Percentiles rank a stretch among this genome's conserved stretches.
These are phyloP conservation scores for Lepiota brunneoincarnata DNA, from an alignment of 768 basidiomycete species.

Conservation along the genomic window DNA sequence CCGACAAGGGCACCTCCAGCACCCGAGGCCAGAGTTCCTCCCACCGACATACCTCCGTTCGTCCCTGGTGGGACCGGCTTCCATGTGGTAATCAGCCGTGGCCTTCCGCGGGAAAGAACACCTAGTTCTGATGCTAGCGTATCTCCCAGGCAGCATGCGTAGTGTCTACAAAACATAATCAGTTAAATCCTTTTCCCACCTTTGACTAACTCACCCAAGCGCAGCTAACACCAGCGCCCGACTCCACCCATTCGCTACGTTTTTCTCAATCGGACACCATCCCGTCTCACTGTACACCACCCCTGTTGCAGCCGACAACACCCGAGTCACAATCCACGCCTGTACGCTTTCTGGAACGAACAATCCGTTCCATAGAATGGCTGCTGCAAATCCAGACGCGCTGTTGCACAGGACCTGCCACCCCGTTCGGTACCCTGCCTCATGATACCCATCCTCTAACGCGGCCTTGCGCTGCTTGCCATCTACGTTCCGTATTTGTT, in stretches of 20 bases:
- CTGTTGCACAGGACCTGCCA: conserved; percentile 87
- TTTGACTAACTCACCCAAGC: conserved; percentile 50
- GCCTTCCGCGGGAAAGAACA: conserved; percentile 68
- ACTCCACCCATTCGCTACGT: conserved; percentile 49
- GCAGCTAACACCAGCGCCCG: conserved; percentile 60
- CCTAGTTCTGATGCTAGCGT: conserved; percentile 94
- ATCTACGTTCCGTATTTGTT: conserved; percentile 32
- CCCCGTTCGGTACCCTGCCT: conserved; percentile 68
- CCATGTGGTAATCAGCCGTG: conserved; percentile 78
- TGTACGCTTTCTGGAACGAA: conserved; percentile 46
- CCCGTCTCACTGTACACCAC: conserved; percentile 32
- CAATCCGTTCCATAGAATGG: conserved; percentile 59
- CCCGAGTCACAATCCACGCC: conserved; percentile 25
- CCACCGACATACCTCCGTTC: conserved; percentile 80
- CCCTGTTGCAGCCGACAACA: conserved; percentile 22
- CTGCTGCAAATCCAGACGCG: conserved; percentile 56
- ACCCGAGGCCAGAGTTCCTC: conserved; percentile 73
- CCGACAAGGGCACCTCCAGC: conserved; percentile 77
- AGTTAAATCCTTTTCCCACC: background rate
- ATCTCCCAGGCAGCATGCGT: conserved; percentile 87
- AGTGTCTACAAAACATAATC: conserved; percentile 53
- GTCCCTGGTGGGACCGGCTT: conserved; percentile 81
- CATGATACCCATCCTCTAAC: conserved; percentile 78
- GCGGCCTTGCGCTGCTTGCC: conserved; percentile 72
- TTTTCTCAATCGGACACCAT: conserved; percentile 64